Base-by-base conservation (phyloP, 768 basidiomycete genomes). In the Boletus pseudo-olivaceus region DNA sequence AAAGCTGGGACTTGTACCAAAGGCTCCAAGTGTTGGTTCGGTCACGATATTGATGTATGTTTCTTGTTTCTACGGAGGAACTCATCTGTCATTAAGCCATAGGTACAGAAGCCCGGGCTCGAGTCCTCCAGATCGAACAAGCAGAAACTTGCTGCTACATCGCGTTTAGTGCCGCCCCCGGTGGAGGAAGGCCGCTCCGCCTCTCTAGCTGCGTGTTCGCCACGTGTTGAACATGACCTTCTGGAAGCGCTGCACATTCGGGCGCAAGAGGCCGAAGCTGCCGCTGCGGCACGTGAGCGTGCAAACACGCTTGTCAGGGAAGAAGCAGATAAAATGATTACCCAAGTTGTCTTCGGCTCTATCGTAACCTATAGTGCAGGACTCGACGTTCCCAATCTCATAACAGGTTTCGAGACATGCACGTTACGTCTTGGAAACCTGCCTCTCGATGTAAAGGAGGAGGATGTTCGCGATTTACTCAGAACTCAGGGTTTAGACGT, bases 321-420 rank as follows among this genome's bases (percentile, higher is more conserved):
- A 51, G 79, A 82, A 30, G 81, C 80, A 5, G 60, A 70, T 4
- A 71, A 70, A 44, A 75, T 72, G 2, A 70, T 76, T 11, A 76
- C 68, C 50, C 73, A 73, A 46, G 56, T 79, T n/a, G 75, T 82
- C 15, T 71, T 72, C 19, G 77, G 76, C 7, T 76, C 74, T 41
- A 67, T 83, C 39, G 76, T 80, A 19, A 79, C 79, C 3, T 83
- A 72, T 39, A 71, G 72, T 29, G 76, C 80, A 3, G 83, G 83
- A 6, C 62, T 81, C 34, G 67, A 75, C n/a, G 68, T 85, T 37
- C 66, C 66, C 37, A 62, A 70, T 32, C 56, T 82, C 30, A 63
- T 80, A 27, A 71, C 77, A 17, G 82, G 80, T 5, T 83, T 81
- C 56, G 80, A 85, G 39, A 75, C 78, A 7, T 80, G 78, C 59